Percentiles rank a stretch among this genome's conserved stretches.
phyloP scores from a whole-genome alignment of 257 asterid species.

The Solanum sejunctum region DNA sequence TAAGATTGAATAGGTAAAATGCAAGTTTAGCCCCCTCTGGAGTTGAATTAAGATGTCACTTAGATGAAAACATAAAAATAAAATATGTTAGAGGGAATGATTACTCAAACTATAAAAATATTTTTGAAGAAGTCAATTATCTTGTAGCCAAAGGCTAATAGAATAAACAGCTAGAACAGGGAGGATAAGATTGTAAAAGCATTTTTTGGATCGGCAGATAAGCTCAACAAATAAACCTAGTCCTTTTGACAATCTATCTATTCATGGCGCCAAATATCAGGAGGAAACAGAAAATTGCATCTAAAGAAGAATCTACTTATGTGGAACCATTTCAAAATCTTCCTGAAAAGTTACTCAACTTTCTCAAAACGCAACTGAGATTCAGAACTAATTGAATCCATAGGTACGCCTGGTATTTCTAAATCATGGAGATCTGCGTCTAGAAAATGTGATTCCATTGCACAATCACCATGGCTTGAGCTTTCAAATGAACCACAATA shows the following conservation, averaged over 20 bases:
- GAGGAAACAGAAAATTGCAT: background rate
- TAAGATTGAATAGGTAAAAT: background rate
- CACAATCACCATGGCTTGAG: conserved; percentile 3
- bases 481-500: background rate
- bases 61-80: background rate
- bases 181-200: background rate
- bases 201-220: background rate
- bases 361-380: background rate
- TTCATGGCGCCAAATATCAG: background rate
- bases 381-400: background rate
- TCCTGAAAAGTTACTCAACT: background rate
- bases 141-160: background rate
- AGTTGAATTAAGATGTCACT: background rate
- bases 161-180: background rate
- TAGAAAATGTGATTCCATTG: background rate
- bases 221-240: background rate
- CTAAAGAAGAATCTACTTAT: background rate
- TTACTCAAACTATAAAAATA: background rate
- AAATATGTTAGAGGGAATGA: background rate
- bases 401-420: background rate
- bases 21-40: background rate
- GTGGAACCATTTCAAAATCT: background rate
- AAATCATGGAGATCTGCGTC: conserved; percentile 1
- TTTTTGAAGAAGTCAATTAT: background rate
- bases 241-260: background rate